Conservation (phyloP, 192 early-diverging fungal genomes). For the Gigaspora rosea region DNA sequence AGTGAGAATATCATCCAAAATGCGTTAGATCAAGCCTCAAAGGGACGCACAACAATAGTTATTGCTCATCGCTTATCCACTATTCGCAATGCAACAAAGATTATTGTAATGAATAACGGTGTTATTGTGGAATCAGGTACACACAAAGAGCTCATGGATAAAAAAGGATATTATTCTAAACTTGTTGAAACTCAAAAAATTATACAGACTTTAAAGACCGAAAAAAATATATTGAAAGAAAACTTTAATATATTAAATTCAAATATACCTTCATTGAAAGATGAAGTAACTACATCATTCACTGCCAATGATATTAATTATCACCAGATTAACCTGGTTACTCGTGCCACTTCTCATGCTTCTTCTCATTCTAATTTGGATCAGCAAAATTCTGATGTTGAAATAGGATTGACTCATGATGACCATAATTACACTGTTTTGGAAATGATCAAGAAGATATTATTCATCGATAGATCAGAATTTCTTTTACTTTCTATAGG, state of each 20-base stretch:
- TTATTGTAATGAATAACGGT: no score
- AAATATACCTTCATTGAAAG: no score
- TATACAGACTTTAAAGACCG: no score
- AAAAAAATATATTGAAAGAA: no score
- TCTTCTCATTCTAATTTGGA: not conserved
- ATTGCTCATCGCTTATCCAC: constrained; percentile 80
- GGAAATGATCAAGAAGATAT: constrained; percentile 5
- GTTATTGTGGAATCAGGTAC: no score
- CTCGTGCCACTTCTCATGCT: not conserved
- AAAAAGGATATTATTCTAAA: no score
- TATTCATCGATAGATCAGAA: constrained; percentile 1
- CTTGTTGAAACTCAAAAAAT: no score
- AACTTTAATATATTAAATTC: constrained; percentile 34
- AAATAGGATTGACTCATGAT: constrained; percentile 56
- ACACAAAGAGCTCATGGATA: no score
- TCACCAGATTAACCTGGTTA: not conserved
- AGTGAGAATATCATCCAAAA: no score
- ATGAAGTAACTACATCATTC: no score
- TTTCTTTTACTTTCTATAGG: not conserved
- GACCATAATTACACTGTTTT: constrained; percentile 56
- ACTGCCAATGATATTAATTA: constrained; percentile 18
- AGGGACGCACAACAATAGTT: constrained; percentile 78
- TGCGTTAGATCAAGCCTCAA: constrained; percentile 58
- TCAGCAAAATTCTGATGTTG: not conserved
- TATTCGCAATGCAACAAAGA: constrained; percentile 33